A percentile compares a stretch with the other conserved stretches of the same genome.
Conservation (phyloP, 2,329 filamentous ascomycete genomes). For the Colletotrichum lupini region DNA sequence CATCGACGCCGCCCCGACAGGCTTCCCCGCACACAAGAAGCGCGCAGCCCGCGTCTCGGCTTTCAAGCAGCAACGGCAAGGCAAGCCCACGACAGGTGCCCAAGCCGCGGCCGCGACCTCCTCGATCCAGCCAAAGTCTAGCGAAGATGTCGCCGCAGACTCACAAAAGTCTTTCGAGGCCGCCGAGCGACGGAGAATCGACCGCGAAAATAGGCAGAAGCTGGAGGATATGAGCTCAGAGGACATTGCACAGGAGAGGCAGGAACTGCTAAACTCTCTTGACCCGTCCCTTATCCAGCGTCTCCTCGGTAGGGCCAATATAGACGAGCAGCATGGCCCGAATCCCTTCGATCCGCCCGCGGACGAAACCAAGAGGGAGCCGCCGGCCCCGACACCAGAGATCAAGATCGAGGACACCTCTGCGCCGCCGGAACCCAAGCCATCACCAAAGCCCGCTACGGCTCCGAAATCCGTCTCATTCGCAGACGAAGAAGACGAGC, state of each 20-base stretch:
- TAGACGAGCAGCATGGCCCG: slow-evolving; percentile 69
- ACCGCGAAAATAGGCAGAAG: slow-evolving; percentile 81
- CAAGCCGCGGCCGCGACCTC: slow-evolving; percentile 24
- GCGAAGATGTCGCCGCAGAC: slow-evolving; percentile 12
- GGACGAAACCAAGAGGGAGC: slow-evolving; percentile 14
- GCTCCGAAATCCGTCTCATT: background rate
- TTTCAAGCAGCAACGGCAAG: slow-evolving; percentile 78
- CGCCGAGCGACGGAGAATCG: slow-evolving; percentile 78
- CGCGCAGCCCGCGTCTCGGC: slow-evolving; percentile 74
- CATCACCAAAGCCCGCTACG: slow-evolving; percentile 13
- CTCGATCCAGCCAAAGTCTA: slow-evolving; percentile 27
- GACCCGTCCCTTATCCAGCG: slow-evolving; percentile 81
- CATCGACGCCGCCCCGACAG: slow-evolving; percentile 67
- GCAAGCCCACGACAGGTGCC: slow-evolving; percentile 41
- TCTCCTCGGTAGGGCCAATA: slow-evolving; percentile 79
- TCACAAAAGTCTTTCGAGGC: slow-evolving; percentile 48
- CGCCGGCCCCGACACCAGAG: slow-evolving; percentile 41
- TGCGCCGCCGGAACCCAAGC: slow-evolving; percentile 37
- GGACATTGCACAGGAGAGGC: slow-evolving; percentile 83
- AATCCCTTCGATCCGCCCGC: slow-evolving; percentile 55
- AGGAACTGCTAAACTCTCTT: slow-evolving; percentile 82
- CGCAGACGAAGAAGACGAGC: background rate
- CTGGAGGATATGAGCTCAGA: slow-evolving; percentile 82
- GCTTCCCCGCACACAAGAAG: slow-evolving; percentile 91
- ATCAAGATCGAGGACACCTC: slow-evolving; percentile 49